Base-by-base conservation (phyloP, 2,329 filamentous ascomycete species). In the Penicillium sp. region DNA sequence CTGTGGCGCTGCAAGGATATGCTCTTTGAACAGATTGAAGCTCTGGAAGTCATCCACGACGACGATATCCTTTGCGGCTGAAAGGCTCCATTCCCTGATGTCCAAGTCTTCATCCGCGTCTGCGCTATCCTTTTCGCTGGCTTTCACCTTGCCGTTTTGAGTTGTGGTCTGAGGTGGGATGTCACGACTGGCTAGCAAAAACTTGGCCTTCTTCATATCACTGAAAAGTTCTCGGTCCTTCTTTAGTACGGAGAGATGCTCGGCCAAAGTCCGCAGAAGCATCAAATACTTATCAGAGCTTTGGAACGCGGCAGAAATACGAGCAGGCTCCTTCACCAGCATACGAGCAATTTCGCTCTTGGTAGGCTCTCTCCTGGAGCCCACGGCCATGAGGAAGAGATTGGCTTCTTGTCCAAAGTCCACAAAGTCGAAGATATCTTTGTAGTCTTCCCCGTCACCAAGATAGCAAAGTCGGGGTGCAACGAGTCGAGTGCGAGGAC, bases 371-470 rank as follows among this genome's bases (percentile, higher is more conserved):
- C 87, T 88, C 76, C 96, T 97, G 2, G 93, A 94, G 10, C 95
- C 95, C 65, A 93, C 92, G 64, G 91, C 91, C 68, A 93, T 86
- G 19, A 99, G 80, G 71, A 99, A 99, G 0, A 90, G 83, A 70
- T 98, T 98, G 2, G 92, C 94, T 72, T 94, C 88, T 37, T 84
- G 80, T 0, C 94, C 93, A 78, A 97, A 99, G 73, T 98, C 91
- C 14, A 98, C 93, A 76, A 97, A 99, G 73, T 98, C 93, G 67
- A 99, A 97, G 35, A 99, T 96, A 35, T 96, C 91, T 11, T 87
- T 90, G 70, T 96, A 99, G 66, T 88, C 83, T 58, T 85, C 80
- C 55, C 84, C 82, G 37, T 84, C 82, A 8, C 95, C 95, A 2
- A 99, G 82, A 74, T 97, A 99, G 64, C 90, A 93, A 43, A 87